Percentiles rank a stretch among this genome's conserved stretches.
phyloP scores from a whole-genome alignment of 495 filamentous ascomycete genomes.

The Penicillium ochrochloron region DNA sequence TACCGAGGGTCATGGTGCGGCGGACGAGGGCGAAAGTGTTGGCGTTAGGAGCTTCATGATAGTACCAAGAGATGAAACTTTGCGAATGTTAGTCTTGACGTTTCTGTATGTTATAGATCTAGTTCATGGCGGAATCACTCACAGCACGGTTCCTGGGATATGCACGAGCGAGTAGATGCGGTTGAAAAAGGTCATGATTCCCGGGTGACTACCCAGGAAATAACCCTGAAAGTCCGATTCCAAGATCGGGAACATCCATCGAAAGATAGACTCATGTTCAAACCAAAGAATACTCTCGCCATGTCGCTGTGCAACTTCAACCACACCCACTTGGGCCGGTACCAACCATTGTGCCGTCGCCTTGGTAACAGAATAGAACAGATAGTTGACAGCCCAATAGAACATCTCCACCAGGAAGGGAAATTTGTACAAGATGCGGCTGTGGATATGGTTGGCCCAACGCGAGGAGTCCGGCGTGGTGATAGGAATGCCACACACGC shows the following conservation, averaged over 20 bases:
- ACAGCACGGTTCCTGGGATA: conserved; percentile 70
- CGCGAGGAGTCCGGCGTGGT: conserved; percentile 62
- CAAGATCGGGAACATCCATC: conserved; percentile 58
- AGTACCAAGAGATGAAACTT: conserved; percentile 70
- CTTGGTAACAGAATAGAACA: conserved; percentile 65
- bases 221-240: conserved; percentile 62
- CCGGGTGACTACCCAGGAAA: conserved; percentile 61
- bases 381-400: conserved; percentile 73
- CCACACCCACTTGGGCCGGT: conserved; percentile 56
- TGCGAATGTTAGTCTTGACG: background rate
- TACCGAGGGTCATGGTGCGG: conserved; percentile 66
- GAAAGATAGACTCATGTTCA: conserved; percentile 58
- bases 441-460: conserved; percentile 60
- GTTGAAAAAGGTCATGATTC: conserved; percentile 62
- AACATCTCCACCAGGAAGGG: conserved; percentile 67
- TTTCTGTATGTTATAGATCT: background rate
- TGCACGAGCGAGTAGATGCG: conserved; percentile 67
- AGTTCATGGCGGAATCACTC: conserved; percentile 26
- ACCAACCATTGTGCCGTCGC: conserved; percentile 54
- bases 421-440: conserved; percentile 52
- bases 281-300: conserved; percentile 64
- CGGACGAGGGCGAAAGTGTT: conserved; percentile 60
- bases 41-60: conserved; percentile 61
- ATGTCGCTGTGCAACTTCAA: conserved; percentile 68
- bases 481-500: conserved; percentile 47